A percentile compares a stretch with the other conserved stretches of the same genome.
Evolutionary conservation across 768 basidiomycete genomes (phyloP).

Genomic region (Russula compacta): DNA sequence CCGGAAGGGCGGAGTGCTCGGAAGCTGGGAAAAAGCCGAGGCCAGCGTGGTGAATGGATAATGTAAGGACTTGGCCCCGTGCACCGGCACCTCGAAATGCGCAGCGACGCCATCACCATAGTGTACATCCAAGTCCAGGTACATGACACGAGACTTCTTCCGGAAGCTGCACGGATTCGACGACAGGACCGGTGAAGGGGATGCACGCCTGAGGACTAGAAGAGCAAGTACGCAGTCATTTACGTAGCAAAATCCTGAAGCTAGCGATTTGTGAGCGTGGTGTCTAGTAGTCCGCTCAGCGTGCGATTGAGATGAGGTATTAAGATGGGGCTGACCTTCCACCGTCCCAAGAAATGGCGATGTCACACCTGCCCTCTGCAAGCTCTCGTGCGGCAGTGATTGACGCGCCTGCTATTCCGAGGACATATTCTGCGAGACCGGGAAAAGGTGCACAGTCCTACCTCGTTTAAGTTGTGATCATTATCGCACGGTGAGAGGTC

Average conservation of each 20-base stretch:
- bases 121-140: constrained; percentile 88
- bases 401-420: constrained; percentile 65
- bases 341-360: constrained; percentile 87
- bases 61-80: constrained; percentile 37
- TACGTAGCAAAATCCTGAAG: constrained; percentile 92
- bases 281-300: constrained; percentile 41
- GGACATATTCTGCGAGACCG: constrained; percentile 59
- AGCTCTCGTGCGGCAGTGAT: constrained; percentile 64
- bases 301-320: background rate
- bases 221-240: constrained; percentile 82
- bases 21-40: constrained; percentile 80
- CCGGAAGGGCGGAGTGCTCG: constrained; percentile 39
- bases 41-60: constrained; percentile 78
- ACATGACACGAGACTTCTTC: constrained; percentile 61
- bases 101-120: constrained; percentile 84
- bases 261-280: constrained; percentile 69
- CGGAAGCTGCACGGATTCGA: background rate
- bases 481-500: background rate
- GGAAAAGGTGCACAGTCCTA: constrained; percentile 81
- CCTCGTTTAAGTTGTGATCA: background rate
- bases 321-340: constrained; percentile 45
- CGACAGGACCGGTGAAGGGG: constrained; percentile 8
- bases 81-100: constrained; percentile 43
- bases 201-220: constrained; percentile 48
- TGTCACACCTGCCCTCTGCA: constrained; percentile 38